Conservation (phyloP, 2,329 filamentous ascomycete genomes). For the Colletotrichum horii region DNA sequence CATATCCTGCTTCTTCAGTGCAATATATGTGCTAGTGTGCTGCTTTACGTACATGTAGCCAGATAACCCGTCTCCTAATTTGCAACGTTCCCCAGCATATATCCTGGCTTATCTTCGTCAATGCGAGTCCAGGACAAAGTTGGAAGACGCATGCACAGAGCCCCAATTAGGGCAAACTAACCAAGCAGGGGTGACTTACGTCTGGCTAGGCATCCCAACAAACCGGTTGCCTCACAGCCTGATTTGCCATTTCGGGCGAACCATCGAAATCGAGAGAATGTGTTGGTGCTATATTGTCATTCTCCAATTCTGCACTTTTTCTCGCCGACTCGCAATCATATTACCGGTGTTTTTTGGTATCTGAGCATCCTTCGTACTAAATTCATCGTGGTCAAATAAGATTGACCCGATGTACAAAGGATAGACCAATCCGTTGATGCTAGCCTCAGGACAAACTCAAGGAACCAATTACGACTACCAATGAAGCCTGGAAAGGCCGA, state of each 20-base stretch:
- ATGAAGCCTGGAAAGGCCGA: not conserved
- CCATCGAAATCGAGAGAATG: not conserved
- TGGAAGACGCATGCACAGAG: not conserved
- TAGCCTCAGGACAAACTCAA: not conserved
- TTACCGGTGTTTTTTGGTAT: not conserved
- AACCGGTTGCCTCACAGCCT: not conserved
- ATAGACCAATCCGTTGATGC: not conserved
- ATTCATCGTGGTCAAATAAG: not conserved
- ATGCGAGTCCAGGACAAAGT: not conserved
- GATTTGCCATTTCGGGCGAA: not conserved
- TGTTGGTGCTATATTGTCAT: not conserved
- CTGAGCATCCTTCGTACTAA: not conserved
- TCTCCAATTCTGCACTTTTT: not conserved
- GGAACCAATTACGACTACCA: not conserved
- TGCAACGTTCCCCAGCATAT: not conserved
- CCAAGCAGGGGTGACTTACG: not conserved
- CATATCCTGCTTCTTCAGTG: not conserved
- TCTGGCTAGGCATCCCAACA: not conserved
- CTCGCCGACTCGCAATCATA: not conserved
- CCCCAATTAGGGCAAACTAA: not conserved
- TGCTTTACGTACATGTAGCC: not conserved
- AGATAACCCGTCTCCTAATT: not conserved
- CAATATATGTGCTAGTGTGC: not conserved
- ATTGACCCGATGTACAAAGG: not conserved
- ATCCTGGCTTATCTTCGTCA: not conserved